Evolutionary conservation across 352 stramenopile species (phyloP).

Genomic region (Aphanomyces euteiches): DNA sequence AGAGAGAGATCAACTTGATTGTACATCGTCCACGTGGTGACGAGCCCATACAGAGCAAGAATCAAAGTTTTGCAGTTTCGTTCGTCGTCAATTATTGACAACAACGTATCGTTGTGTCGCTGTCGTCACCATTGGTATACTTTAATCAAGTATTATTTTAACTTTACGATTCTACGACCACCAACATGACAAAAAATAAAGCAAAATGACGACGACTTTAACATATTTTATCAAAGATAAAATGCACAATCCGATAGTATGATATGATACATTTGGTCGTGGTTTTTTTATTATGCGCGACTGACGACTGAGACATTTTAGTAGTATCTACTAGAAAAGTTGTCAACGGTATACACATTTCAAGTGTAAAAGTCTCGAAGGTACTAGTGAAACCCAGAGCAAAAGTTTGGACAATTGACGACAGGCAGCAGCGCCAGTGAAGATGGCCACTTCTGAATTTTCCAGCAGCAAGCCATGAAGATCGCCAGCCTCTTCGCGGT

Average conservation of each 20-base stretch:
- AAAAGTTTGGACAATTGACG: conserved; percentile 9
- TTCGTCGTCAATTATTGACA: too few relatives aligned
- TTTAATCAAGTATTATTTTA: too few relatives aligned
- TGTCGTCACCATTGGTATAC: too few relatives aligned
- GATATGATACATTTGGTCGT: neutral
- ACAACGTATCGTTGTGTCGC: too few relatives aligned
- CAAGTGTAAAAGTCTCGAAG: neutral
- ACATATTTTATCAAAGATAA: neutral
- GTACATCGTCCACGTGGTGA: too few relatives aligned
- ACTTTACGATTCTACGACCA: too few relatives aligned
- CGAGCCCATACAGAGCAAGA: too few relatives aligned
- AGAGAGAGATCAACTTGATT: too few relatives aligned
- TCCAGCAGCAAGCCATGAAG: neutral
- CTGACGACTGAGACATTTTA: neutral
- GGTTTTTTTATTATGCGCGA: neutral
- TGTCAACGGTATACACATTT: neutral
- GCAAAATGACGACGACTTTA: neutral
- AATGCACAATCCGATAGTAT: neutral
- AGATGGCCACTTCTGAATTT: neutral
- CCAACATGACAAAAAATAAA: neutral
- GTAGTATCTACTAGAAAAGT: neutral
- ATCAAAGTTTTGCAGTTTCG: too few relatives aligned
- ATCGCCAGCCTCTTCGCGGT: neutral
- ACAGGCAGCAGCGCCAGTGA: neutral
- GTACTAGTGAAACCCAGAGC: neutral